Evolutionary conservation across 2,329 filamentous ascomycete species (phyloP).

Genomic region (Fusarium sp.): DNA sequence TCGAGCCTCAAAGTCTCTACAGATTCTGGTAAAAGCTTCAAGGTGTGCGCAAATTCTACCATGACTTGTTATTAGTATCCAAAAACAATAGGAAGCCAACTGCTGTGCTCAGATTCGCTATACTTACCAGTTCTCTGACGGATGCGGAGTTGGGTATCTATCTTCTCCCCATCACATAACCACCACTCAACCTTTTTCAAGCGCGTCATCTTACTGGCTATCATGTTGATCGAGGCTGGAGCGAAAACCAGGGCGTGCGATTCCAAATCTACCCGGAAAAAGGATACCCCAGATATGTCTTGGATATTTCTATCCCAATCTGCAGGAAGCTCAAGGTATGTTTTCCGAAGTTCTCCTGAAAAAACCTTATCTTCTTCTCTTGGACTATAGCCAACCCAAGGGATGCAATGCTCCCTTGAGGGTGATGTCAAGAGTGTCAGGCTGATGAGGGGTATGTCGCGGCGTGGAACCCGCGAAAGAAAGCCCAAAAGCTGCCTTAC

Average conservation of each 20-base stretch:
- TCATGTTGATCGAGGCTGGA: not conserved
- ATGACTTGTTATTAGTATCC: not conserved
- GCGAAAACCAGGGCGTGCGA: conserved; percentile 15
- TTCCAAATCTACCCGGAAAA: conserved; percentile 7
- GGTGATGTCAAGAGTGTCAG: not conserved
- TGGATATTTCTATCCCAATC: not conserved
- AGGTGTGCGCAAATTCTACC: conserved; percentile 9
- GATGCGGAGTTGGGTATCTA: not conserved
- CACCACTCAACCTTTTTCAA: conserved; percentile 4
- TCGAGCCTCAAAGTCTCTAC: conserved; percentile 2
- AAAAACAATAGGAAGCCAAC: not conserved
- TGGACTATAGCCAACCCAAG: not conserved
- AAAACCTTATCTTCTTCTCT: not conserved
- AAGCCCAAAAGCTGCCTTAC: not conserved
- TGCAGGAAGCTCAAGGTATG: not conserved
- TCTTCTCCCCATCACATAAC: conserved; percentile 10
- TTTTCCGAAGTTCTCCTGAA: not conserved
- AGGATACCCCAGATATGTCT: not conserved
- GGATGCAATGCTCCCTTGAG: not conserved
- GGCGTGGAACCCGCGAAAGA: not conserved
- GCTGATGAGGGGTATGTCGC: not conserved
- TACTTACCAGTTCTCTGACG: conserved; percentile 19
- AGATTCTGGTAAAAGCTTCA: conserved; percentile 1
- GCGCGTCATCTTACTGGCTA: conserved; percentile 11
- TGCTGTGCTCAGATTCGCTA: not conserved